These are phyloP conservation scores for Penicillium freii DNA, from an alignment of 2,329 filamentous ascomycete genomes.

Conservation along the genomic window DNA sequence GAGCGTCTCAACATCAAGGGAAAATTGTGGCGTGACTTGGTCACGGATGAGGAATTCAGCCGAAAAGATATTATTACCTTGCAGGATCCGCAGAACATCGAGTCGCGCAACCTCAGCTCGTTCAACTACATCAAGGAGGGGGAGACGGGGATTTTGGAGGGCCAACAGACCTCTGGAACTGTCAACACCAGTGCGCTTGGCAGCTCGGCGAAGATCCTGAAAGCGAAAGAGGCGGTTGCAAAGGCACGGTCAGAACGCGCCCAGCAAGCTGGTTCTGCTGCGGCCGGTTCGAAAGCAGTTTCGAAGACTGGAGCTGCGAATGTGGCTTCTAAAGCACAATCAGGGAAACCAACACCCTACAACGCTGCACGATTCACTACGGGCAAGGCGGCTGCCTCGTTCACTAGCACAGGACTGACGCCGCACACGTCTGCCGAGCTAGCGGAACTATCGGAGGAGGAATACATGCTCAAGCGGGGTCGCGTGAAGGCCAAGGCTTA, in stretches of 20 bases:
- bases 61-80: constrained; percentile 92
- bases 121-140: constrained; percentile 91
- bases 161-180: constrained; percentile 60
- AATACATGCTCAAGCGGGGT: constrained; percentile 91
- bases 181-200: constrained; percentile 82
- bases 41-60: constrained; percentile 82
- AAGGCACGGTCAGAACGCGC: constrained; percentile 75
- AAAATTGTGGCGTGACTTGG: constrained; percentile 90
- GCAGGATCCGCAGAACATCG: constrained; percentile 90
- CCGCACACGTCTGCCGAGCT: constrained; percentile 86
- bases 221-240: constrained; percentile 91
- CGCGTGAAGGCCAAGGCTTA: constrained; percentile 89
- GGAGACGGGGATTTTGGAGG: constrained; percentile 63
- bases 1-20: constrained; percentile 94
- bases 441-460: constrained; percentile 84
- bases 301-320: constrained; percentile 23
- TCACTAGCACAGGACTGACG: constrained; percentile 91
- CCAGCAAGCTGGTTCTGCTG: constrained; percentile 57
- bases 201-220: constrained; percentile 76
- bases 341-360: constrained; percentile 55
- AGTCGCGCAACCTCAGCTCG: constrained; percentile 74
- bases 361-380: constrained; percentile 91
- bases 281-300: constrained; percentile 23
- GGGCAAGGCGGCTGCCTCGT: constrained; percentile 84
- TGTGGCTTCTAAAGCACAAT: constrained; percentile 24